These are phyloP conservation scores for Thuja plicata DNA, from an alignment of 83 land plant genomes.

Conservation along the genomic window DNA sequence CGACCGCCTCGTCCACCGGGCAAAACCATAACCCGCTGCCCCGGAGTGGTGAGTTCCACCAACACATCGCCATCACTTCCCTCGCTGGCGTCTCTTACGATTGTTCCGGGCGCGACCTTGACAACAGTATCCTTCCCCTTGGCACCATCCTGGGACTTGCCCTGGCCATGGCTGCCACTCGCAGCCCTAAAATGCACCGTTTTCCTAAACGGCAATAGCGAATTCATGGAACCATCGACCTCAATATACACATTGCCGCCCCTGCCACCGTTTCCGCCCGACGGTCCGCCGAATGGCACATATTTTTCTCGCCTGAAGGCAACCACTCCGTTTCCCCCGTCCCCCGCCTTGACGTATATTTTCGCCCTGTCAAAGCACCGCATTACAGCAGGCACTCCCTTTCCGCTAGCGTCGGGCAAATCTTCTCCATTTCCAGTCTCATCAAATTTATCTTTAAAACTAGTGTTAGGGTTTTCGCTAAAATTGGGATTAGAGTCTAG, in stretches of 20 bases:
- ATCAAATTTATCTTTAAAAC: constrained; percentile 14
- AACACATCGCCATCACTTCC: constrained; percentile 54
- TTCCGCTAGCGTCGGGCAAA: constrained; percentile 38
- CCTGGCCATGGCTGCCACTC: constrained; percentile 82
- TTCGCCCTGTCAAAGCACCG: constrained; percentile 92
- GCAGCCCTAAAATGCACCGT: constrained; percentile 85
- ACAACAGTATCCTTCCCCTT: constrained; percentile 79
- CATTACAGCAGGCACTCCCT: constrained; percentile 94
- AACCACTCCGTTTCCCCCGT: constrained; percentile 96
- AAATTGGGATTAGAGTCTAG: background rate
- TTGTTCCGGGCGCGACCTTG: constrained; percentile 86
- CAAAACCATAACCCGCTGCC: constrained; percentile 78
- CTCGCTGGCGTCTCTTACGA: constrained; percentile 61
- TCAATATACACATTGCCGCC: constrained; percentile 89
- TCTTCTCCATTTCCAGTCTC: constrained; percentile 2
- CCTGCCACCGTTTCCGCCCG: constrained; percentile 93
- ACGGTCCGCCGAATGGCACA: constrained; percentile 95
- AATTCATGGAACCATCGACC: constrained; percentile 82
- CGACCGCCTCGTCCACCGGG: constrained; percentile 98
- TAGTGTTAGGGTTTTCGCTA: background rate
- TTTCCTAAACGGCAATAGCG: constrained; percentile 79
- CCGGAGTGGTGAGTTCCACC: constrained; percentile 74
- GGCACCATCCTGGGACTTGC: constrained; percentile 69
- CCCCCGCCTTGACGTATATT: constrained; percentile 86
- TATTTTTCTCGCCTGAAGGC: constrained; percentile 93